Base-by-base conservation (phyloP, 1,284 basidiomycete genomes). In the Cutaneotrichosporon arboriforme region DNA sequence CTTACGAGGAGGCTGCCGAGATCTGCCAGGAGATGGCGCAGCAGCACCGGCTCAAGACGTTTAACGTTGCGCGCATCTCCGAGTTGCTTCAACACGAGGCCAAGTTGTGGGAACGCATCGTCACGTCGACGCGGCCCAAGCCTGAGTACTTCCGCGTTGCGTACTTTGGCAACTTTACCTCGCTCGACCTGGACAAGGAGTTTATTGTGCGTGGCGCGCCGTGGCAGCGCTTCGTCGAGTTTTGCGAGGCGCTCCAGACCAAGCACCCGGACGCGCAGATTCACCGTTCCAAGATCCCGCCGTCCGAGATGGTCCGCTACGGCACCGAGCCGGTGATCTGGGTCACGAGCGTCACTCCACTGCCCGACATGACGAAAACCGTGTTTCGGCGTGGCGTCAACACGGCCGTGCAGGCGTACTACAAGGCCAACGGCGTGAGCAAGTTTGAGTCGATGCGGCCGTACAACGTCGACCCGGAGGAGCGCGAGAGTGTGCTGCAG, bases 1-100 rank as follows among this genome's bases (percentile, higher is more conserved):
- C 94, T 4, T 97, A 91, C 83, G 94, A 98, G 74, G 87, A 83
- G 51, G 92, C 91, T 2, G 84, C 96, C 48, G 88, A 90, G 57
- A 87, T 97, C 51, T 96, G 90, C 77, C 88, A 89, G 74, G 92
- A 94, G 63, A 77, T 96, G 12, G 85, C 85, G 12, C 81, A 79
- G 56, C 89, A 94, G 66, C 91, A 96, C 74, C 81, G 86, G 9
- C 84, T 84, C 66, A 80, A 88, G 34, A 92, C 90, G 2, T 96
- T 88, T 77, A 88, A 93, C 70, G 92, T 96, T 60, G 79, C 79
- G 18, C 85, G 89, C 51, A 78, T 94, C 8, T 84, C 89, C 0
- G 90, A 93, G 69, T 86, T 94, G 45, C 77, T 93, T 36, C 80
- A 81, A 35, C 88, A 93, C 67, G 85, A 93, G 74, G 88, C 90